Evolutionary conservation across 176 grass and related monocot species (phyloP), one percentile per base, ranked within the genome.

Genomic region (Pontederia crassipes): DNA sequence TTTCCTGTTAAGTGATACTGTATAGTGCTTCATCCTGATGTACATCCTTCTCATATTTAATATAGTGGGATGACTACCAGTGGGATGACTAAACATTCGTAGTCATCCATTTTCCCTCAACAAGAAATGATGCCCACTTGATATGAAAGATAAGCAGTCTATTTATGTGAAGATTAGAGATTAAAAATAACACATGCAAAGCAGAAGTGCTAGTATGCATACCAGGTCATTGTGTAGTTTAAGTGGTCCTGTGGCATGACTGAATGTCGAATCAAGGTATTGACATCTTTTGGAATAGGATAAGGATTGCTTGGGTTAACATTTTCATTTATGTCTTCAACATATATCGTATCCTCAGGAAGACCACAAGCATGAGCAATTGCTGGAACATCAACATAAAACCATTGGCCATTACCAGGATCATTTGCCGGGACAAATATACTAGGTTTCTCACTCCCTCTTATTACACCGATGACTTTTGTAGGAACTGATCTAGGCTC

Each of bases 401-500:
- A 98, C 93, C 93, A 98, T 74, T 98, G 93, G 48, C 84, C 79
- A 65, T 45, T 71, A 51, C 57, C 79, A 27, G 93, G 84, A 56
- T 98, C 93, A 67, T 98, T 98, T 48, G 79, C 74, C 46, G 93
- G 93, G 70, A 92, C 93, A 85, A 88, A 98, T 83, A 98, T 89
- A 48, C 74, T 85, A 29, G 93, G 93, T 14, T 98, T 88, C 74
- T 98, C 93, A 76, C 93, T 88, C 79, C 87, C 84, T 78, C 93
- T 73, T 59, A 92, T 83, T 49, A 98, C 87, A 64, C 87, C 93
- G 56, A 70, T 67, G 74, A 89, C 79, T 78, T 68, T 82, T 74
- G 85, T 77, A 45, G 64, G 63, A 79, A 67, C 61, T 28, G 17
- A 73, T 32, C 27, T 54, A 70, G 57, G 55, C 65, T 80, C 72